Conservation (phyloP, 1,139 yeast species). For the Kodamaea sp. region DNA sequence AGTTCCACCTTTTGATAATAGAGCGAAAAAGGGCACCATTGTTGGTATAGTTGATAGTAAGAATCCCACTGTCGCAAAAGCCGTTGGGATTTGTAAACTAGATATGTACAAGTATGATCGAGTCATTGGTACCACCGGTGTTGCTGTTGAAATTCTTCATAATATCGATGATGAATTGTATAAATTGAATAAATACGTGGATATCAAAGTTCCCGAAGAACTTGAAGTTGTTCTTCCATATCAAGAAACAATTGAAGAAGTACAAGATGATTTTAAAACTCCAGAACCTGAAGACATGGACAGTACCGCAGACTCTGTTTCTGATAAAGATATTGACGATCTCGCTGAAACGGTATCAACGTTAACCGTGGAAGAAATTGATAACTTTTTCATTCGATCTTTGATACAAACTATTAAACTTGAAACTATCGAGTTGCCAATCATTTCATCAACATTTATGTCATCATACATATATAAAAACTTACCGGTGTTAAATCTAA, state of each 20-base stretch:
- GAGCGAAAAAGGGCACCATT: constrained; percentile 46
- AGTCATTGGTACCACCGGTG: constrained; percentile 56
- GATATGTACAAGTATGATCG: constrained; percentile 44
- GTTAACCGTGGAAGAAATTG: constrained; percentile 68
- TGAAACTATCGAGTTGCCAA: constrained; percentile 56
- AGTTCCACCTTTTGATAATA: constrained; percentile 65
- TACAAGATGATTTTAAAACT: constrained; percentile 8
- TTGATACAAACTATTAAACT: constrained; percentile 64
- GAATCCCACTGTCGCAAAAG: constrained; percentile 64
- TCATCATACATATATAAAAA: constrained; percentile 65
- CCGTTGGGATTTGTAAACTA: constrained; percentile 65
- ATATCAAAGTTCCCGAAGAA: constrained; percentile 37
- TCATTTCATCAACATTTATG: constrained; percentile 71
- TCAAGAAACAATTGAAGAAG: constrained; percentile 8
- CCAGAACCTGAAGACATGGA: constrained; percentile 9
- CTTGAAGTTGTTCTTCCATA: constrained; percentile 2
- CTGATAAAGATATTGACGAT: constrained; percentile 12
- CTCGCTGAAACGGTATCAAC: constrained; percentile 30
- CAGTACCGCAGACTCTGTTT: constrained; percentile 3
- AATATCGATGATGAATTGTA: constrained; percentile 51
- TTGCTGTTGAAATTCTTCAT: constrained; percentile 64
- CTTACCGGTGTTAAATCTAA: constrained; percentile 55
- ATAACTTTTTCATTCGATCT: constrained; percentile 67
- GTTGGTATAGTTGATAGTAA: constrained; percentile 68
- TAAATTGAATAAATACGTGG: constrained; percentile 41